Percentiles rank a stretch among this genome's conserved stretches.
These are phyloP conservation scores for Filobasidium floriforme DNA, from an alignment of 768 basidiomycete genomes.

Conservation along the genomic window DNA sequence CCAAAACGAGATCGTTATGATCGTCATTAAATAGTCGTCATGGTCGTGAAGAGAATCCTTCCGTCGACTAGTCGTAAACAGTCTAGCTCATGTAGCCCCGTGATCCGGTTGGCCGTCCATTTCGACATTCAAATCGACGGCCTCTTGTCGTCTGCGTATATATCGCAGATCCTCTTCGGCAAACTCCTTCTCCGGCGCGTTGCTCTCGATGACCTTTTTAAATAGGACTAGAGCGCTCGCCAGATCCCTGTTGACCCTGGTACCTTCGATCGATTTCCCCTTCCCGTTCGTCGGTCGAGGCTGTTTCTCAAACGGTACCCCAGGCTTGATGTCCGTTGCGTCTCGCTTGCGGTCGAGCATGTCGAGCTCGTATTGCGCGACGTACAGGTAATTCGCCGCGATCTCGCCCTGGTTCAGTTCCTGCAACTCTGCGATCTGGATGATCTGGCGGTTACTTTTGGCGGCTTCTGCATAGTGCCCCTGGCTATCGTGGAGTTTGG, in stretches of 20 bases:
- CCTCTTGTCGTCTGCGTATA: constrained; percentile 22
- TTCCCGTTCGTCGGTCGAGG: constrained; percentile 10
- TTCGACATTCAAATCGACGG: neutral
- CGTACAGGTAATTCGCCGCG: constrained; percentile 72
- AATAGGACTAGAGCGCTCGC: constrained; percentile 64
- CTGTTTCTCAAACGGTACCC: neutral
- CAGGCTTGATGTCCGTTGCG: constrained; percentile 5
- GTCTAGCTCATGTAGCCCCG: neutral
- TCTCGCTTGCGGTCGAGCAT: constrained; percentile 22
- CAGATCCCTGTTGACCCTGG: constrained; percentile 47
- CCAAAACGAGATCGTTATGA: too few species aligned
- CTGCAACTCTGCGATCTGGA: constrained; percentile 42
- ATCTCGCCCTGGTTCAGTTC: constrained; percentile 68
- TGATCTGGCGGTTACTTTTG: constrained; percentile 57
- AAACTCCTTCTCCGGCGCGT: constrained; percentile 69
- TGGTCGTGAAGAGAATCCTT: neutral
- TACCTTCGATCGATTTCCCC: neutral
- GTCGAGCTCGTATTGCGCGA: constrained; percentile 67
- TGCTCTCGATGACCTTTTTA: constrained; percentile 65
- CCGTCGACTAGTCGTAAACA: neutral
- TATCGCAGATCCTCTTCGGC: constrained; percentile 60
- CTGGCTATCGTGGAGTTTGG: constrained; percentile 32
- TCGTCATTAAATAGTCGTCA: too few species aligned
- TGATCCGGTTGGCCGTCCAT: neutral
- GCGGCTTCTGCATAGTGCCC: constrained; percentile 32